Evolutionary conservation across 495 filamentous ascomycete species (phyloP).

Genomic region (Penicillium ochrochloron): DNA sequence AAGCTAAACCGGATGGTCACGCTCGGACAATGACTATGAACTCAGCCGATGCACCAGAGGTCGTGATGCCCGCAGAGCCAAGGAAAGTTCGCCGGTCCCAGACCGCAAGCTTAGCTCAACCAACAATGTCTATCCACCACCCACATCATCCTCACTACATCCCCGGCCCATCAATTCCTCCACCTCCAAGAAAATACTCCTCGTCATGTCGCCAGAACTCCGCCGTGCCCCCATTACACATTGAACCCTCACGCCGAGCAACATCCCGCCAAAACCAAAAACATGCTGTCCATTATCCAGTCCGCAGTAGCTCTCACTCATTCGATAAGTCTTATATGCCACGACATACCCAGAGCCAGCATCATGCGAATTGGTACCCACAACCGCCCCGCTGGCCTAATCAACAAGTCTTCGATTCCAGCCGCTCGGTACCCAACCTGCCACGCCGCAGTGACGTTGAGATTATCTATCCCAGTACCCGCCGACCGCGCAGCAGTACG

Average conservation of each 20-base stretch:
- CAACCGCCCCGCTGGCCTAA: conserved; percentile 26
- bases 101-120: conserved; percentile 25
- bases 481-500: conserved; percentile 45
- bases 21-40: conserved; percentile 43
- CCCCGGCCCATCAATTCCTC: conserved; percentile 14
- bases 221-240: conserved; percentile 7
- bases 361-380: conserved; percentile 28
- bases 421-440: conserved; percentile 26
- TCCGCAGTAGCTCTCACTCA: conserved; percentile 31
- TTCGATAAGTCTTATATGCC: conserved; percentile 36
- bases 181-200: conserved; percentile 24
- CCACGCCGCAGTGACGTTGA: conserved; percentile 42
- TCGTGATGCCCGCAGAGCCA: conserved; percentile 37
- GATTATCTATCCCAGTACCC: conserved; percentile 42
- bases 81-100: conserved; percentile 38
- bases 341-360: conserved; percentile 39
- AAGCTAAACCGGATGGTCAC: conserved; percentile 15
- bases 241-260: conserved; percentile 16
- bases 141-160: conserved; percentile 39
- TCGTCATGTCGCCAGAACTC: conserved; percentile 24
- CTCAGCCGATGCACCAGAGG: conserved; percentile 48
- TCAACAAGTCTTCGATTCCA: conserved; percentile 30
- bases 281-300: conserved; percentile 16
- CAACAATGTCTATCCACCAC: conserved; percentile 31
- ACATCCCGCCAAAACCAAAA: conserved; percentile 16